These are phyloP conservation scores for Pleurotus tuber-regium DNA, from an alignment of 768 basidiomycete genomes.

Conservation along the genomic window DNA sequence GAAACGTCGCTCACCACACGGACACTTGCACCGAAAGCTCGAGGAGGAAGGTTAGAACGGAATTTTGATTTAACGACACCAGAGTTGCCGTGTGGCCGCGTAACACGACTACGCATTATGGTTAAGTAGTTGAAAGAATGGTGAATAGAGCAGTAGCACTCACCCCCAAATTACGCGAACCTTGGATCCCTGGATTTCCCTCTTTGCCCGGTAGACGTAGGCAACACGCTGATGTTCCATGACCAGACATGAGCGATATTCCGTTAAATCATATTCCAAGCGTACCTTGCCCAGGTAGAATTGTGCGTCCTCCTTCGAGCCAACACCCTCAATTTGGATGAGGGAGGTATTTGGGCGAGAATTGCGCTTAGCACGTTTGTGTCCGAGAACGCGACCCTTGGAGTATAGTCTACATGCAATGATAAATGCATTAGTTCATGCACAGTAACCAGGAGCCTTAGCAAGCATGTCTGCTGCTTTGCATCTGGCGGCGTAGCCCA, in stretches of 20 bases:
- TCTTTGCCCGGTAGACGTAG: constrained; percentile 97
- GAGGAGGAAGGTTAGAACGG: constrained; percentile 91
- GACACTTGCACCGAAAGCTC: constrained; percentile 89
- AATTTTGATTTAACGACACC: constrained; percentile 99
- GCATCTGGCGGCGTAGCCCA: constrained; percentile 14
- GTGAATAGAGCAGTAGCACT: constrained; percentile 24
- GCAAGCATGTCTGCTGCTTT: constrained; percentile 15
- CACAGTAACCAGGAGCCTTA: too few species aligned
- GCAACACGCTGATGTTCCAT: constrained; percentile 72
- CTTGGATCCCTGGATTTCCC: constrained; percentile 91
- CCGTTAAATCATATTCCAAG: constrained; percentile 4
- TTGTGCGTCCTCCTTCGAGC: constrained; percentile 89
- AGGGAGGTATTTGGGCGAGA: constrained; percentile 93
- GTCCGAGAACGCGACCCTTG: constrained; percentile 96
- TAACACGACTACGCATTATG: constrained; percentile 63
- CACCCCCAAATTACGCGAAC: constrained; percentile 99
- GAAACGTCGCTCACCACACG: constrained; percentile 66
- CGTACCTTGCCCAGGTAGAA: constrained; percentile 98
- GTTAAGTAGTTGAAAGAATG: background rate
- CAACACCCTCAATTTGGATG: constrained; percentile 96
- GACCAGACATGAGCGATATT: background rate
- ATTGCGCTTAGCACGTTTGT: constrained; percentile 99
- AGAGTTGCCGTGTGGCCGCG: constrained; percentile 89
- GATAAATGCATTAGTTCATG: constrained; percentile 15
- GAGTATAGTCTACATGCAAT: constrained; percentile 75